Base-by-base conservation (phyloP, 371 early-diverging fungal species). In the Dichotomocladium elegans region DNA sequence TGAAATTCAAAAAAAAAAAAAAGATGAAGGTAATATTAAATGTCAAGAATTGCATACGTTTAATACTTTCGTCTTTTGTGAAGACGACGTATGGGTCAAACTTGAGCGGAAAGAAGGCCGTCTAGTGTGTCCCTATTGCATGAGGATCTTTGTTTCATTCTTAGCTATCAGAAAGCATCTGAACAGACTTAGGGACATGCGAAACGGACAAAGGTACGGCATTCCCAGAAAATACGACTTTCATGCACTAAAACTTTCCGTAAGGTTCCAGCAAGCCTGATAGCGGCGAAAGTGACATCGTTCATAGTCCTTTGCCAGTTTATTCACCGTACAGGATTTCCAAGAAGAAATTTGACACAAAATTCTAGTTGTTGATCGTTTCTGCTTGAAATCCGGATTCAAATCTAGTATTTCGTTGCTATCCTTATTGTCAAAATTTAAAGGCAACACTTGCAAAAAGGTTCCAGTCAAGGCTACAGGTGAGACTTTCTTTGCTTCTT, bases 71-170 rank as follows among this genome's bases (percentile, higher is more conserved):
- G 2, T 47, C 3, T 47, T 26, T 31, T 47, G n/a, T n/a, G n/a
- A 12, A 47, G 48, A 33, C 21, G 17, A 14, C 3, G 6, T 47
- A 1, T 33, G 5, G 19, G 1, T 47, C 19, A 33, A 31, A 15
- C 27, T 47, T n/a, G 33, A 47, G 24, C 21, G 48, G 11, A 47
- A 33, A 1, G 21, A 47, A 31, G 33, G 24, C 33, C 6, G 34
- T 34, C 33, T 47, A 31, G 19, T 17, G 22, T 47, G 48, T 33
- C 48, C 48, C 30, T 47, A 47, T 47, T 47, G 48, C 48, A 47
- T 12, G 11, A 31, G 15, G 0, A 31, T 2, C 29, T 47, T 47
- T 19, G 21, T 33, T 6, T 21, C 48, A 34, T 26, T n/a, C 15
- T 47, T 35, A 26, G 48, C 31, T 9, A 47, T 47, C 4, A 47